Evolutionary conservation across 306 rosid species (phyloP), one percentile per base, ranked within the genome.

Genomic region (Cicer pinnatifidum): DNA sequence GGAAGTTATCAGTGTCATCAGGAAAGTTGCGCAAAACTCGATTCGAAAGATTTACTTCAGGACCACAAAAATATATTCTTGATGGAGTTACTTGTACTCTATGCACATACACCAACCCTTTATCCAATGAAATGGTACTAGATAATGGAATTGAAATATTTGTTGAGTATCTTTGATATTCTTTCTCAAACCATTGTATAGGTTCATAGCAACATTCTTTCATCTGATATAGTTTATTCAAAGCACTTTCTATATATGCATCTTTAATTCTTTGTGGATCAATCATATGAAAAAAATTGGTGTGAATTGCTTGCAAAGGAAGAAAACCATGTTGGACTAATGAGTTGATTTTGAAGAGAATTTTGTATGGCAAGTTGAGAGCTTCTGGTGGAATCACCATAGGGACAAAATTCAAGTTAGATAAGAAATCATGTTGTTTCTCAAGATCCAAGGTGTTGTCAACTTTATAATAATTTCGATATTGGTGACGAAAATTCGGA

Each of bases 41-140:
- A 67, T 93, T 93, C 5, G 98, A 93, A 69, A 89, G 88, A 71
- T 89, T 93, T 6, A 89, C 79, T 78, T 93, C 97, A 6, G 97
- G 98, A 68, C 97, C 96, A 53, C 82, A 75, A 23, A 81, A 89
- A 48, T 83, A 87, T 50, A 90, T 84, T 61, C 82, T 86, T 8
- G 83, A 83, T 44, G 98, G 89, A 38, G 97, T 93, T 44, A 93
- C 75, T 80, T 86, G 88, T 60, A 85, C 86, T 85, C 91, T 93
- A 15, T 71, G 86, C 28, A 90, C 86, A 74, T 93, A 86, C 13
- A 87, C 85, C 83, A 93, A 85, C 11, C 97, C 93, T 57, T 81
- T 37, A 76, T 86, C 90, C 62, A 93, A 80, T 9, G 88, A 54
- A 56, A 89, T 79, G 17, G 63, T 20, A 37, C 66, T 60, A 13